phyloP scores from a whole-genome alignment of 306 rosid genomes.

The Vigna unguiculata region DNA sequence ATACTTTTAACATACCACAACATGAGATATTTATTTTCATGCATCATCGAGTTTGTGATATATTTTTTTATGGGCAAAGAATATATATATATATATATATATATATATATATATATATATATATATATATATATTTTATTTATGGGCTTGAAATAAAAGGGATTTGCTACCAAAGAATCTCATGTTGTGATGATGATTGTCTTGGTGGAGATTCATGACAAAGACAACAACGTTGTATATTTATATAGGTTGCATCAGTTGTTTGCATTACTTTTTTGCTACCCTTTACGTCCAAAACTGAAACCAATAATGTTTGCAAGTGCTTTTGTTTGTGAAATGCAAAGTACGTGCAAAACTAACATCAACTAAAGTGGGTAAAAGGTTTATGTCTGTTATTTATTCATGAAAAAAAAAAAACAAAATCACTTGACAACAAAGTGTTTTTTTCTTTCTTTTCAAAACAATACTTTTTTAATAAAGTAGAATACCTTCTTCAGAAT shows the following conservation, averaged over 20 bases:
- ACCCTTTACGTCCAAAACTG: not conserved
- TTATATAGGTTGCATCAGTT: conserved; percentile 12
- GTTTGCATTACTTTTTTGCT: not conserved
- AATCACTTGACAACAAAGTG: too few relatives aligned
- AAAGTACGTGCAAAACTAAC: not conserved
- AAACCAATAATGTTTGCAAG: not conserved
- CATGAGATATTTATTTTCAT: too few relatives aligned
- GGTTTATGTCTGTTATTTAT: not conserved
- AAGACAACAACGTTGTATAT: not conserved
- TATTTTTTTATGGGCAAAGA: too few relatives aligned
- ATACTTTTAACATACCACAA: too few relatives aligned
- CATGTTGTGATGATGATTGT: not conserved
- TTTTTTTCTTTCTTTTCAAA: too few relatives aligned
- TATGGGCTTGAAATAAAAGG: not conserved
- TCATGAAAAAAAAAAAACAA: too few relatives aligned
- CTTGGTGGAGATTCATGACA: not conserved
- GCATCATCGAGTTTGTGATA: too few relatives aligned
- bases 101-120: too few relatives aligned
- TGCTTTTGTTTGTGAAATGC: not conserved
- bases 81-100: too few relatives aligned
- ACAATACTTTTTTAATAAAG: too few relatives aligned
- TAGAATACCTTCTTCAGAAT: too few relatives aligned
- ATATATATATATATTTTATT: too few relatives aligned
- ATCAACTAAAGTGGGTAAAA: not conserved
- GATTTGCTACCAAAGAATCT: conserved; percentile 6